Base-by-base conservation (phyloP, 495 filamentous ascomycete species). In the Penicillium tannophilum region DNA sequence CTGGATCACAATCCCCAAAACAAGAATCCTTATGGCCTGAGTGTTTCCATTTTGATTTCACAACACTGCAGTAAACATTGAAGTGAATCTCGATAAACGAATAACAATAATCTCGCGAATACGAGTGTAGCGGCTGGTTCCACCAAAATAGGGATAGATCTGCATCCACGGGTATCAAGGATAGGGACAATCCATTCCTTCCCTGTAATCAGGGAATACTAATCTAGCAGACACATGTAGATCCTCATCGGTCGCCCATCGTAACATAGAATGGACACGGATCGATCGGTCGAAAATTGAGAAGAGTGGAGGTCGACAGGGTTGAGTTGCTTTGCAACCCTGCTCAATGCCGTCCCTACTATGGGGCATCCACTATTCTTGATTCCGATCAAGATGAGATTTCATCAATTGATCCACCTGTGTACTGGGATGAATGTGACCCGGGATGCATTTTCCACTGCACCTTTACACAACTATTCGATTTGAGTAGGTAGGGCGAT, bases 201-300 rank as follows among this genome's bases (percentile, higher is more conserved):
- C 58, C 43, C n/a, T 51, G 11, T 39, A 33, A 44, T 14, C 24
- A n/a, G 19, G 20, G 43, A 28, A 26, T 48, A 23, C 33, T 45
- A 10, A 10, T 41, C 33, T 33, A 48, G 44, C 28, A 48, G 48
- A 16, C 9, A 24, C 17, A 35, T 60, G 61, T 23, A 56, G 57
- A 63, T 63, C 57, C 17, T 28, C 28, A 24, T 24, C 54, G 33
- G 61, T 60, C 57, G 57, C 61, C 61, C 50, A 42, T 55, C 41
- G 56, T 63, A 54, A 63, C 57, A 19, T 11, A 30, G 45, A 56
- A 46, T 51, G 44, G 46, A 41, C 5, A 39, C 9, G 11, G 35
- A 53, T 26, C 42, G 33, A 28, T 12, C 44, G 20, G 14, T 19
- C 14, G 14, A 12, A 30, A 14, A 31, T 30, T 12, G 26, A 44